Base-by-base conservation (phyloP, 2,329 filamentous ascomycete species). In the Aspergillus vadensis region DNA sequence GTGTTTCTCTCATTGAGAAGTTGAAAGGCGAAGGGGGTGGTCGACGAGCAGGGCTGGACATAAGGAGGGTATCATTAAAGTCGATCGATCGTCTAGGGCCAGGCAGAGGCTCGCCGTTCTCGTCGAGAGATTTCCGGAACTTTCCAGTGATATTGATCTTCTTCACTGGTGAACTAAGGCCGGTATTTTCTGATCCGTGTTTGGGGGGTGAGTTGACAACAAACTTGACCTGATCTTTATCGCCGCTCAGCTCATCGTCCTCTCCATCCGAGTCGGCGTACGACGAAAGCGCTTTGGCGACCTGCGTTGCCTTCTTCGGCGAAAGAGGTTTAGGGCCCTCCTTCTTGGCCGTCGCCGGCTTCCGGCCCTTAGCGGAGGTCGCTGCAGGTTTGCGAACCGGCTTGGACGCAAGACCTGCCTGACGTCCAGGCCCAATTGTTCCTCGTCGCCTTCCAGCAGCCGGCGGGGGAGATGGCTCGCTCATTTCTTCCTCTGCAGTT, bases 261-360 rank as follows among this genome's bases (percentile, higher is more conserved):
- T 79, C 75, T 4, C 70, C 74, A 23, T 77, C 73, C 3, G 77
- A 76, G 60, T 72, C 74, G 4, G 69, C 72, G 48, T 77, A 74
- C 4, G 74, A 67, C 2, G 74, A 71, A 14, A 72, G 65, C 2
- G 73, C 72, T 61, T 79, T 81, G 17, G 78, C 74, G 39, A 82
- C 69, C 62, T 82, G 80, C 7, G 75, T 80, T 30, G 76, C 73
- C 64, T 82, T 82, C 71, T 82, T 82, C 1, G 80, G 80, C 12
- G 80, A 82, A 27, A 82, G 67, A 17, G 79, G 78, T 59, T 79
- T 71, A 9, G 67, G 49, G 9, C 63, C 61, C 25, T 62, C 64
- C 38, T 72, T 73, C 60, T 72, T 73, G n/a, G 69, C 60, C 57
- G 73, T 67, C 4, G 76, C 70, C 23, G 73, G 71, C 64, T 69